Percentiles rank a stretch among this genome's conserved stretches.
phyloP scores from a whole-genome alignment of 768 basidiomycete genomes.

The Cantharellus anzutake region DNA sequence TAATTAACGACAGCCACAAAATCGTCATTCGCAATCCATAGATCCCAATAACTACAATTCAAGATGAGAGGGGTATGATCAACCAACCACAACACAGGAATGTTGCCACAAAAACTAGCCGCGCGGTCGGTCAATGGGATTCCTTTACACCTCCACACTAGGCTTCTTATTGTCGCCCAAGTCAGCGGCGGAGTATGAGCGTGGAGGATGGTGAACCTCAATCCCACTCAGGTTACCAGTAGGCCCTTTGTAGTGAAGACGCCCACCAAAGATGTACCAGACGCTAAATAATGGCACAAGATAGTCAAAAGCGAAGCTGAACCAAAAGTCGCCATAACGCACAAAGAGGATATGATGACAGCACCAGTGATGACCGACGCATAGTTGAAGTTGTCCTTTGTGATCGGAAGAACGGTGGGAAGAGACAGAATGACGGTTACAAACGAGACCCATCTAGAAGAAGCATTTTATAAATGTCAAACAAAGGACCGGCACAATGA shows the following conservation, averaged over 20 bases:
- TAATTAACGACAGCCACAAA: too few species aligned
- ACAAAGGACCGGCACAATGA: background rate
- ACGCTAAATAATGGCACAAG: background rate
- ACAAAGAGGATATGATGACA: background rate
- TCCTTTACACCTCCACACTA: too few species aligned
- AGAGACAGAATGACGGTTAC: constrained; percentile 53
- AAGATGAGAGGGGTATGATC: too few species aligned
- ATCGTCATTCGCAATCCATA: too few species aligned
- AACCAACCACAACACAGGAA: too few species aligned
- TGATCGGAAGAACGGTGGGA: constrained; percentile 51
- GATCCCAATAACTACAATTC: too few species aligned
- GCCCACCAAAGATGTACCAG: constrained; percentile 1
- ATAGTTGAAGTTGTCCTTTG: constrained; percentile 60
- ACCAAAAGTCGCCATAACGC: background rate
- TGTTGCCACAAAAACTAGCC: too few species aligned
- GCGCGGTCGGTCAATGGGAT: too few species aligned
- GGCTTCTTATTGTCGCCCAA: too few species aligned
- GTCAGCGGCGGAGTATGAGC: background rate
- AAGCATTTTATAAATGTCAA: background rate
- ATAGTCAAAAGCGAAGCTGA: background rate
- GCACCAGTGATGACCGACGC: constrained; percentile 31
- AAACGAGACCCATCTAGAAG: constrained; percentile 37
- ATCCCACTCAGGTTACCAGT: background rate
- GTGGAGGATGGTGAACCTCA: background rate
- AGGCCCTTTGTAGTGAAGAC: background rate